Conservation (phyloP, 83 land plant species). For the Thuja plicata region DNA sequence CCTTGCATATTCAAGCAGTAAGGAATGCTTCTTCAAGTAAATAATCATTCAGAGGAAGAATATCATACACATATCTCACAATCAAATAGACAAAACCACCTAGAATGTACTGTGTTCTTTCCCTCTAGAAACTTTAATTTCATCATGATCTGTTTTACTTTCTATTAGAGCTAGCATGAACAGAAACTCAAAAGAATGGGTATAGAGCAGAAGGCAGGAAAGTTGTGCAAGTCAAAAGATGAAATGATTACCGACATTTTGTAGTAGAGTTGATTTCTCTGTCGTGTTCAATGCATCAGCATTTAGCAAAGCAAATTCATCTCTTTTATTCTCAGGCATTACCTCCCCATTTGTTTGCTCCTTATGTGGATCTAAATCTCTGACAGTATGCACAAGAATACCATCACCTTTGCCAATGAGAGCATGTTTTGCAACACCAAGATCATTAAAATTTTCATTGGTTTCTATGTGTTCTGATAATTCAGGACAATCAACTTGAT, state of each 20-base stretch:
- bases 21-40: background rate
- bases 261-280: background rate
- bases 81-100: background rate
- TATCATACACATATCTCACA: background rate
- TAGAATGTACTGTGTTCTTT: background rate
- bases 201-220: background rate
- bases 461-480: background rate
- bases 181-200: background rate
- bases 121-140: background rate
- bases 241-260: background rate
- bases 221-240: background rate
- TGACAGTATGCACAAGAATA: background rate
- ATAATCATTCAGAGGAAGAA: background rate
- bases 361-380: background rate
- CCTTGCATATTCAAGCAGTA: background rate
- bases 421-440: background rate
- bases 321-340: background rate
- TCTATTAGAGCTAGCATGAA: background rate
- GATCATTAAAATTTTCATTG: background rate
- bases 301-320: constrained; percentile 1
- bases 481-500: background rate
- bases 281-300: background rate
- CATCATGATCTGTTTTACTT: background rate
- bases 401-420: background rate
- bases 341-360: background rate